These are phyloP conservation scores for Candida suzukii DNA, from an alignment of 805 yeast species.

Conservation along the genomic window DNA sequence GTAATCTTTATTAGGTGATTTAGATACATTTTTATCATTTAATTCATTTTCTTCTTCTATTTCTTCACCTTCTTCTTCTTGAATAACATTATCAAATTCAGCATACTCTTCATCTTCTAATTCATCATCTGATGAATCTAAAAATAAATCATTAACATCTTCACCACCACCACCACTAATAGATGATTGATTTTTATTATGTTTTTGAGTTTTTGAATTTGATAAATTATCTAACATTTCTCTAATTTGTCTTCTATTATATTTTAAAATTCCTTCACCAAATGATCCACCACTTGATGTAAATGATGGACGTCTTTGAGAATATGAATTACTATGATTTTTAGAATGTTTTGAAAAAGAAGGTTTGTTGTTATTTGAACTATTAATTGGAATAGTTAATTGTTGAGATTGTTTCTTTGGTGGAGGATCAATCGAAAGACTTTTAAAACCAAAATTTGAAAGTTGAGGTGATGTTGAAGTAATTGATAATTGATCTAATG, in stretches of 20 bases:
- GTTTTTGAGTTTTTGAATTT: background rate
- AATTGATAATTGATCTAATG: background rate
- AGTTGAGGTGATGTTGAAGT: background rate
- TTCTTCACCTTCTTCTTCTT: conserved; percentile 6
- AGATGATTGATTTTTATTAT: too few species aligned
- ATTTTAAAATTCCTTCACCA: conserved; percentile 29
- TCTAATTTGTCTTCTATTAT: conserved; percentile 24
- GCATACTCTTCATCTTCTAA: background rate
- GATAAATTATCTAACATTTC: conserved; percentile 24
- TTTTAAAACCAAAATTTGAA: background rate
- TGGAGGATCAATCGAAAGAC: background rate
- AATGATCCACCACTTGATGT: conserved; percentile 29
- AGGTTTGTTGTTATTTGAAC: background rate
- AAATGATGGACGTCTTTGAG: conserved; percentile 18
- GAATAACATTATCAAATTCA: background rate
- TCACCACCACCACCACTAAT: background rate
- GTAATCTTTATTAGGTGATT: background rate
- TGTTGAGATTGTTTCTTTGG: background rate
- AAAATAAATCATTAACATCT: background rate
- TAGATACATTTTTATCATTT: conserved; percentile 3
- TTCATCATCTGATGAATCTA: background rate
- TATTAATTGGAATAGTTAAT: background rate
- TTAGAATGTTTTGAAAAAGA: background rate
- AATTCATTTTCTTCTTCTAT: conserved; percentile 7
- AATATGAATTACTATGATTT: too few species aligned